Evolutionary conservation across 2,329 filamentous ascomycete species (phyloP).

Genomic region (Penicillium sp.): DNA sequence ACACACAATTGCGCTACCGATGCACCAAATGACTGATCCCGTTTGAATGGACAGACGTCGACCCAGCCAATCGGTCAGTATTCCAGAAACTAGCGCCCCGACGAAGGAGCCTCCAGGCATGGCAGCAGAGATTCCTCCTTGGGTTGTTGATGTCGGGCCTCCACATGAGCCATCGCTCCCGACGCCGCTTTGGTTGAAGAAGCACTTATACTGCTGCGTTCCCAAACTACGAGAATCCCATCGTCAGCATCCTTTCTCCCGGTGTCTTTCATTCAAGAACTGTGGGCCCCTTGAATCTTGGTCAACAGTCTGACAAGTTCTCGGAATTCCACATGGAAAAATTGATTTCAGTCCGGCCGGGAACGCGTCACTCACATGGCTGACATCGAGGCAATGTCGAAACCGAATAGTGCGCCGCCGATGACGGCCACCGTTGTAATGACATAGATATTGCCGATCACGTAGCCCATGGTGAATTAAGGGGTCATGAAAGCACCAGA

Average conservation of each 20-base stretch:
- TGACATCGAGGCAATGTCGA: slow-evolving; percentile 72
- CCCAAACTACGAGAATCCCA: slow-evolving; percentile 42
- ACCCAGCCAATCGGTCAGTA: slow-evolving; percentile 52
- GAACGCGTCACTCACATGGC: slow-evolving; percentile 40
- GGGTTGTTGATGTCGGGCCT: slow-evolving; percentile 48
- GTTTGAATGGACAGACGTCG: slow-evolving; percentile 50
- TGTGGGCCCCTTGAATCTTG: too few species aligned
- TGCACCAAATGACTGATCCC: slow-evolving; percentile 47
- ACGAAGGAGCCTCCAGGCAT: slow-evolving; percentile 69
- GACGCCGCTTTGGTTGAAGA: slow-evolving; percentile 54
- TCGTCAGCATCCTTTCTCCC: neutral
- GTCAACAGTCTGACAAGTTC: too few species aligned
- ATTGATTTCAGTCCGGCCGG: too few species aligned
- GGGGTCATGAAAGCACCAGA: neutral
- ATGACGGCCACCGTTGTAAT: slow-evolving; percentile 54
- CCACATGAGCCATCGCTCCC: slow-evolving; percentile 24
- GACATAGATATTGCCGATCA: slow-evolving; percentile 53
- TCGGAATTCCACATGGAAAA: too few species aligned
- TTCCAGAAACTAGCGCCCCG: slow-evolving; percentile 52
- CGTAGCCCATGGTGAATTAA: slow-evolving; percentile 24
- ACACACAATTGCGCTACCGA: slow-evolving; percentile 56
- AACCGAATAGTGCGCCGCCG: slow-evolving; percentile 69
- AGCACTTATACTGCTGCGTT: slow-evolving; percentile 63
- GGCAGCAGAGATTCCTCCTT: slow-evolving; percentile 65
- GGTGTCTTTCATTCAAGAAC: too few species aligned